Evolutionary conservation across 2,329 filamentous ascomycete species (phyloP), one percentile per base, ranked within the genome.

Genomic region (Aspergillus novoparasiticus): DNA sequence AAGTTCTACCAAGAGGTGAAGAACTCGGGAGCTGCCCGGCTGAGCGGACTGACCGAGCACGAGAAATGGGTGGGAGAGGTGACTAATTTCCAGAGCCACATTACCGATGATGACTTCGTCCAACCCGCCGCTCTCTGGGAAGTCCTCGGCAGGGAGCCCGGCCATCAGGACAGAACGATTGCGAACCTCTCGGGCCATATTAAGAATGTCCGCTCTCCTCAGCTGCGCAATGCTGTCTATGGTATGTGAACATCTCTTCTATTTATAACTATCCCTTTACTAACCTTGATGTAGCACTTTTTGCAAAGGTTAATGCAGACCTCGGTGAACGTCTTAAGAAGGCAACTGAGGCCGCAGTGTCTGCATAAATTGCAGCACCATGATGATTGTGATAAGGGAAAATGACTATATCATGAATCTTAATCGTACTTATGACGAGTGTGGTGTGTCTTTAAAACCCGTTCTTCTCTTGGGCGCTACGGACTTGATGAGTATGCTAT

Each of bases 161-260:
- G 76, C 6, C 74, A 78, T 45, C 75, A 78, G 61, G 75, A 76
- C 8, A 62, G 72, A 41, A 54, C 73, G 19, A 66, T 76, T 43
- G 66, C 58, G 9, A 78, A 78, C 56, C 60, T 77, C 6, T 70
- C 66, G 16, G 58, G 21, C 6, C 51, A 55, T 26, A n/a, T 55
- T 6, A 69, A 64, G 53, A 23, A 57, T 16, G 74, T 74, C 1
- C 64, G 62, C n/a, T 69, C 58, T 16, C 28, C 60, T 0, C 53
- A 68, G 14, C 62, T 77, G 43, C 69, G 75, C 4, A 61, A 68
- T 26, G 65, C 56, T 28, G 70, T 75, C 21, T 77, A 76, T 60
- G 59, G 75, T 76, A 66, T 19, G 71, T 71, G 9, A 45, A 19
- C 14, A 26, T 26, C 23, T 32, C 11, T 46, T 28, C 34, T 4